Conservation (phyloP, 148 eudicot species). For the Bassia scoparia region DNA sequence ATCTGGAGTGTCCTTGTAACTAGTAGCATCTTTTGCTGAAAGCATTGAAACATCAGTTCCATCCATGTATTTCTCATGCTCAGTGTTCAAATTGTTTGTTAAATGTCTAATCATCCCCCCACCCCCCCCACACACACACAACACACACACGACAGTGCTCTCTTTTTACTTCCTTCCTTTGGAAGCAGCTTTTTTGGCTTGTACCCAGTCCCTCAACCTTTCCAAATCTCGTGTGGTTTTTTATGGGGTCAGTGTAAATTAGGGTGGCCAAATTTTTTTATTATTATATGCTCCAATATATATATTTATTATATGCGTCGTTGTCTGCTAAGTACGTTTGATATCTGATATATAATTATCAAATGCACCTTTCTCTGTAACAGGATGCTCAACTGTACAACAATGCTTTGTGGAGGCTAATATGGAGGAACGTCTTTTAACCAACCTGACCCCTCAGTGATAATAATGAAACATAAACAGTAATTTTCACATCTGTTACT, state of each 20-base stretch:
- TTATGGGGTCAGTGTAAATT: too few relatives aligned
- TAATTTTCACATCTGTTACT: conserved; percentile 35
- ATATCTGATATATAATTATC: not conserved
- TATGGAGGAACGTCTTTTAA: conserved; percentile 67
- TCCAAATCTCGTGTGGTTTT: too few relatives aligned
- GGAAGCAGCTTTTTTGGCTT: too few relatives aligned
- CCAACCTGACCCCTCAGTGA: conserved; percentile 70
- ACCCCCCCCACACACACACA: too few relatives aligned
- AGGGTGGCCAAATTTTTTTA: too few relatives aligned
- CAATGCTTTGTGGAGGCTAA: conserved; percentile 80
- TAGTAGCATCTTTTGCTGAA: not conserved
- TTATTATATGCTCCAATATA: too few relatives aligned
- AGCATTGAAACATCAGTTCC: not conserved
- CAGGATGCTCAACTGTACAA: conserved; percentile 83
- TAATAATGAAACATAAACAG: conserved; percentile 61
- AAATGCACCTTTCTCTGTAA: not conserved
- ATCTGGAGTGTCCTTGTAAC: not conserved
- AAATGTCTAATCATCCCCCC: not conserved
- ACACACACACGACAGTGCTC: too few relatives aligned
- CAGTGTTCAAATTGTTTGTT: not conserved
- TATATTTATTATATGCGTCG: too few relatives aligned
- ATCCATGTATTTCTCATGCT: not conserved
- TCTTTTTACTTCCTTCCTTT: too few relatives aligned
- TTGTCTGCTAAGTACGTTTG: not conserved
- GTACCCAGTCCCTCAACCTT: too few relatives aligned